Base-by-base conservation (phyloP, 1,284 basidiomycete species). In the Trichosporon sp. region DNA sequence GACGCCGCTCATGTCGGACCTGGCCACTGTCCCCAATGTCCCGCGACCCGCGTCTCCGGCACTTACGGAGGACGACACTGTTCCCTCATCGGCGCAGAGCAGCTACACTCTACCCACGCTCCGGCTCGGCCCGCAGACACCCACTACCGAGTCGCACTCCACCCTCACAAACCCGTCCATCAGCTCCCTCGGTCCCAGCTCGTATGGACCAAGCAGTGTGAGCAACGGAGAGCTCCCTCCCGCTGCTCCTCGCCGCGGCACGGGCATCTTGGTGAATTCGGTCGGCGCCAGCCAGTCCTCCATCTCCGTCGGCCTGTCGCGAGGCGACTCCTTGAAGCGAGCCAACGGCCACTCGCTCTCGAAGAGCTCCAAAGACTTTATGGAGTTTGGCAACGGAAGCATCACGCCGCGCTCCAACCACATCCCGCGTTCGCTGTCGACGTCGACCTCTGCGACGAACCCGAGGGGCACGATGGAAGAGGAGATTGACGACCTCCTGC, bases 71-170 rank as follows among this genome's bases (percentile, higher is more conserved):
- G 15, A 63, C 60, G 47, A 51, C 44, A 11, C 9, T 27, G 8
- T 27, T 3, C 34, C 56, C 47, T 18, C 62, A 38, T 15, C 58
- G 15, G 60, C 60, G 42, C 64, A 44, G 5, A 62, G 32, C 64
- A 69, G 62, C 53, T 72, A 72, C 42, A 58, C 60, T 5, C 69
- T 72, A 0, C 71, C 71, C 0, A 58, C 71, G 2, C 67, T 72
- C 3, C 71, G 71, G 7, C 69, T 72, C 12, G 71, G 71, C 5
- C 71, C 71, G 0, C 67, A 69, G 5, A 27, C 42, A 0, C 21
- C 42, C 11, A 56, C 31, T 11, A 62, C 62, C 15, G 68, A 70
- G 31, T 29, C 65, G 27, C 68, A 67, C 13, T 69, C 66, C 9
- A 72, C 68, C 47, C 27, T 68, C 44, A 68, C 65, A n/a, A 68